Evolutionary conservation across 257 asterid species (phyloP), one percentile per base, ranked within the genome.

Genomic region (Prunella vulgaris): DNA sequence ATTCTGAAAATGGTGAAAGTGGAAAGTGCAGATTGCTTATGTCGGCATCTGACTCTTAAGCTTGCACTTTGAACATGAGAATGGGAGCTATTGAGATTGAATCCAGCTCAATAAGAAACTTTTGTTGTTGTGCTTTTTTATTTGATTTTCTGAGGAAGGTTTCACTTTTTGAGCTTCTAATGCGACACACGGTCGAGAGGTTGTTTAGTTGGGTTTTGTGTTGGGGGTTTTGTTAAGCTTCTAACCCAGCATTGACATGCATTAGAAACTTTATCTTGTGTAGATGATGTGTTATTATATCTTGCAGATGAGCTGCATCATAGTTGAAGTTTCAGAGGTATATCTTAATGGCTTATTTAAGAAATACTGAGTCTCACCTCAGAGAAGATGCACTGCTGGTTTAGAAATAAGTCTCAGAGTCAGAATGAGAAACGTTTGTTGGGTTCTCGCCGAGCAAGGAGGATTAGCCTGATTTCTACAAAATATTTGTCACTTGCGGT

Each of bases 361-460:
- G 80, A 69, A 78, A 57, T 75, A 59, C 54, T 74, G 89, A 84
- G 68, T 32, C 73, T 71, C 81, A 35, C 84, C 80, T 13, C 84
- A 77, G 66, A 85, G 85, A 81, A 78, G 88, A 80, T 79, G 84
- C 44, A 70, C 60, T 71, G 66, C 58, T 66, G 64, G 81, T 42
- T 69, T 74, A 69, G 76, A 21, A 81, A 60, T 60, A 85, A 85
- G 78, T 69, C 74, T 62, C 76, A 62, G 66, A 74, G 68, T 74
- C 83, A 81, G 60, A 77, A 72, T 74, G 88, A 78, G 63, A 78
- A 75, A 72, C 77, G 22, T 60, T 73, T 71, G 42, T 78, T 81
- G 66, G 72, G 48, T 70, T 68, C 70, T 60, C 91, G 97, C 64
- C 66, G 90, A 28, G 81, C 77, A 68, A 80, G 85, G 74, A 87